Base-by-base conservation (phyloP, 2,329 filamentous ascomycete genomes). In the Fusarium brevicatenulatum region DNA sequence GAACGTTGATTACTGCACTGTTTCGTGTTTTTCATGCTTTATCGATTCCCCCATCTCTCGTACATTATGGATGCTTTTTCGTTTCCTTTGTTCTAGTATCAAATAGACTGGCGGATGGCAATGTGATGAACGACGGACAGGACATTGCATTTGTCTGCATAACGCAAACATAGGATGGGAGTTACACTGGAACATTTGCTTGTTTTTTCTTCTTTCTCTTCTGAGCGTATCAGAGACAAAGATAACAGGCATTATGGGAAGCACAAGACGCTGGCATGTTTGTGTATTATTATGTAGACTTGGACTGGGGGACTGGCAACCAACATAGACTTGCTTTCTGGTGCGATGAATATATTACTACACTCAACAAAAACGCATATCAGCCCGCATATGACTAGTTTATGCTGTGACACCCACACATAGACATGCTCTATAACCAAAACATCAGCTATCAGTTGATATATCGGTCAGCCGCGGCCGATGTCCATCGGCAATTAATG, bases 71-170 rank as follows among this genome's bases (percentile, higher is more conserved):
- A 72, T 76, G 57, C 57, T 60, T 71, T 70, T 68, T 61, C 11
- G 36, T 75, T 71, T 72, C 47, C 59, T 76, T 78, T 74, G 68
- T 73, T 78, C 69, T 75, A 70, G 70, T 72, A 71, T 62, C 70
- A 70, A 70, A 78, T 78, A 78, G 77, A 78, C 73, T 76, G 75
- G 75, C 60, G 69, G 73, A 63, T 63, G 73, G 76, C 71, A 73
- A 75, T 74, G 70, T 77, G 67, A 78, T 58, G 76, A 78, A 78
- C 68, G 67, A 78, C 67, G 68, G 71, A 74, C 68, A 76, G 62
- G 74, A 61, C 64, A 69, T 63, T 76, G 65, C 55, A 57, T 49
- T 30, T 57, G 32, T 71, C 73, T 76, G 69, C 77, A 78, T 68
- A 70, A 77, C 66, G 72, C 68, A 76, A 67, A 67, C 59, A 72